Conservation (phyloP, 2,329 filamentous ascomycete species). For the Falciphora oryzae region DNA sequence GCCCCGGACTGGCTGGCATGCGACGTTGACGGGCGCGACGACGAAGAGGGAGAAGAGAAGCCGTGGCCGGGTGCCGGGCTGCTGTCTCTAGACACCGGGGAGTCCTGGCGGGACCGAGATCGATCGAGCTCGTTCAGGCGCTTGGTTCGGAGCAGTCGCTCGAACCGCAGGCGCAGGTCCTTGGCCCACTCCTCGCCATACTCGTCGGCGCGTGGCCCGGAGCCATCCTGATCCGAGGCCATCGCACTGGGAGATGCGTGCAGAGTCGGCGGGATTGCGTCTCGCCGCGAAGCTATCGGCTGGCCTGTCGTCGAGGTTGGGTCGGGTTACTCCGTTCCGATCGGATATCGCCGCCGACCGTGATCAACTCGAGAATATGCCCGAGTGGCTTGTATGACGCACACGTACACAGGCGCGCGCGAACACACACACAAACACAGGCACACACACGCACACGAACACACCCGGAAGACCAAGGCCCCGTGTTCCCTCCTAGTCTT, state of each 20-base stretch:
- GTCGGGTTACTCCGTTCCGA: neutral
- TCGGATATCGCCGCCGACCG: constrained; percentile 3
- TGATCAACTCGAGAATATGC: constrained; percentile 1
- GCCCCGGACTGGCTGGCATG: constrained; percentile 16
- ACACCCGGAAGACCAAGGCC: neutral
- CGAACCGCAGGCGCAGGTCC: constrained; percentile 77
- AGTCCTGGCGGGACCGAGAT: constrained; percentile 52
- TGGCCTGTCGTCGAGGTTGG: neutral
- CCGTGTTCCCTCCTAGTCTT: neutral
- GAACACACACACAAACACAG: neutral
- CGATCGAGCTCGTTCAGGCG: constrained; percentile 78
- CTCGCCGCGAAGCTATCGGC: neutral
- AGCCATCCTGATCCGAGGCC: constrained; percentile 21
- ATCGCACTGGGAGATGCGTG: constrained; percentile 16
- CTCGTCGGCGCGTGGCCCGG: constrained; percentile 26
- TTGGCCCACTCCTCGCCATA: constrained; percentile 71
- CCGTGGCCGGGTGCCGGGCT: constrained; percentile 44
- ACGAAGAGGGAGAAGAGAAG: constrained; percentile 30
- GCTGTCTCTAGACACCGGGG: constrained; percentile 45
- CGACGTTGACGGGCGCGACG: constrained; percentile 12
- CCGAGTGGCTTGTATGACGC: neutral
- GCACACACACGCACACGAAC: neutral
- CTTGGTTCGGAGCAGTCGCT: constrained; percentile 79
- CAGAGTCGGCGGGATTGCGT: neutral
- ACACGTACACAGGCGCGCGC: neutral